These are phyloP conservation scores for Blastomyces emzantsi DNA, from an alignment of 2,329 filamentous ascomycete genomes.

Conservation along the genomic window DNA sequence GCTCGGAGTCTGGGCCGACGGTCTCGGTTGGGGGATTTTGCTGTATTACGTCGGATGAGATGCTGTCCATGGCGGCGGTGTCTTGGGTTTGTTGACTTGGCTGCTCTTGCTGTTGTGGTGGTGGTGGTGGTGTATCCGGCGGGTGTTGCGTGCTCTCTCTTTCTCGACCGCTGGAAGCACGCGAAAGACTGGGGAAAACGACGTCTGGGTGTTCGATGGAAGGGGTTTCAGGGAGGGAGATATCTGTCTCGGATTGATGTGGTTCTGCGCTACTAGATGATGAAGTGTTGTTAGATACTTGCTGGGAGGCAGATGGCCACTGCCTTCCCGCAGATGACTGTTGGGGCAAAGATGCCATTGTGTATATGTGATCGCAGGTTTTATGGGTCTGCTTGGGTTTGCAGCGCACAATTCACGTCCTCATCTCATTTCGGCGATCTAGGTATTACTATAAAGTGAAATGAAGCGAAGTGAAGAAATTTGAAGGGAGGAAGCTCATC, in stretches of 20 bases:
- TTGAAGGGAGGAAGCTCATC: not conserved
- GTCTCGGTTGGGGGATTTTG: slow-evolving; percentile 13
- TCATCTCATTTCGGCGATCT: not conserved
- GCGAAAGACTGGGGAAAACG: not conserved
- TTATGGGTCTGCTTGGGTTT: not conserved
- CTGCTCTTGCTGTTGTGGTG: slow-evolving; percentile 12
- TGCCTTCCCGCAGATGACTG: slow-evolving; percentile 24
- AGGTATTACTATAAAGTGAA: not conserved
- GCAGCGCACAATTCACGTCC: not conserved
- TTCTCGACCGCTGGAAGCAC: not conserved
- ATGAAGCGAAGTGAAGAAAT: not conserved
- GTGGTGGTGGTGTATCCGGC: not conserved
- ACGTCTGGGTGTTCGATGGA: slow-evolving; percentile 19
- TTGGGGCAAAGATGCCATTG: slow-evolving; percentile 29
- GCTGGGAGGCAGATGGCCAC: slow-evolving; percentile 16
- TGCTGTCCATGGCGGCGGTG: slow-evolving; percentile 5
- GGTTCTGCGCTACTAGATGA: slow-evolving; percentile 16
- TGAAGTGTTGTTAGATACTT: slow-evolving; percentile 17
- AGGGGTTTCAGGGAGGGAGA: slow-evolving; percentile 9
- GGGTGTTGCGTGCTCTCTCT: not conserved
- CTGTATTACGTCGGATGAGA: slow-evolving; percentile 8
- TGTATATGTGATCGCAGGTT: slow-evolving; percentile 1
- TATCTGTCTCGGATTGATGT: not conserved
- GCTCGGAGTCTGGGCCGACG: slow-evolving; percentile 25
- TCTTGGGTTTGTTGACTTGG: slow-evolving; percentile 6